Base-by-base conservation (phyloP, 2,329 filamentous ascomycete genomes). In the Botrytis squamosa region DNA sequence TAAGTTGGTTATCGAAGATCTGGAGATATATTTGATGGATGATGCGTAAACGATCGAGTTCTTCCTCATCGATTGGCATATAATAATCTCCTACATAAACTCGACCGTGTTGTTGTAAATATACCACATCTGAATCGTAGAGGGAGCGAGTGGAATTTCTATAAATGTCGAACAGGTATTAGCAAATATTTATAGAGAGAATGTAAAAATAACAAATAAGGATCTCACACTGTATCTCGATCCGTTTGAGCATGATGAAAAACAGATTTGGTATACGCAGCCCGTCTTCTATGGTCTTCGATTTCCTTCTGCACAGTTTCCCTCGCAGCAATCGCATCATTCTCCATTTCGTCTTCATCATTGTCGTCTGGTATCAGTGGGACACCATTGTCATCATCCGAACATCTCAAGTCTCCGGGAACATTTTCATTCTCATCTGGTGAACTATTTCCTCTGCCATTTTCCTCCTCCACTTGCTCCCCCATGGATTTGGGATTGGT, bases 51-150 rank as follows among this genome's bases (percentile, higher is more conserved):
- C 80, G 77, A 38, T 74, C 76, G 70, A 80, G 79, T 67, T 82
- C 80, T 8, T 78, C 77, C 57, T 81, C 77, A 65, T 82, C 80
- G 40, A 78, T 80, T 20, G 80, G 80, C 77, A 81, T 79, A 65
- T 77, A 79, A 14, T 86, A 86, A 42, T 85, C 83, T 49, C 83
- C 82, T 76, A 86, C 85, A 69, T 88, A 88, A 6, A 85, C 81
- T 0, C 86, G 82, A 4, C 85, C 85, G 68, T 86, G 84, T 73
- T 86, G 84, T 76, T 89, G 73, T 88, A 69, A 46, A 71, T 80
- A 81, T 29, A 75, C 73, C 25, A 80, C 74, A 74, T 80, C 80
- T 10, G 71, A 70, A 60, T 79, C 79, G 69, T 80, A 81, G 33
- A 81, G 76, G 22, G 80, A 80, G 44, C 77, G 74, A 9, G 79